Conservation (phyloP, 306 rosid genomes). For the Sesbania bispinosa region DNA sequence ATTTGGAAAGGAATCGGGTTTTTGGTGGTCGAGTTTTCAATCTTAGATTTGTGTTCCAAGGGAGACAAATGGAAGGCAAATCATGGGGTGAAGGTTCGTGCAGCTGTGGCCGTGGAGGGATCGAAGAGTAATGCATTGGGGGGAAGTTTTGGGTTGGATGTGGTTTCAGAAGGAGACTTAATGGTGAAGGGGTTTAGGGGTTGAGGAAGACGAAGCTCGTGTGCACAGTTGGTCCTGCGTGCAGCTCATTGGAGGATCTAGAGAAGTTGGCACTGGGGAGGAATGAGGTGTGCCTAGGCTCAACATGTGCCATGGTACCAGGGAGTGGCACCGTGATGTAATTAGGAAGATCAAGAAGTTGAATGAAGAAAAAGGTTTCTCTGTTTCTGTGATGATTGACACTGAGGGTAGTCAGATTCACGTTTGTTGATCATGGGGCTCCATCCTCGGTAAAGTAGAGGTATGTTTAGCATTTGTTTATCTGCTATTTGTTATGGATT, state of each 20-base stretch:
- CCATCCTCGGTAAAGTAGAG: slow-evolving; percentile 84
- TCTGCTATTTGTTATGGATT: not conserved
- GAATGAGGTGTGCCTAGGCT: slow-evolving; percentile 88
- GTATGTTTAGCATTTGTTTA: slow-evolving; percentile 23
- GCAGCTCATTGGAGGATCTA: slow-evolving; percentile 62
- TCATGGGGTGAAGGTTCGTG: slow-evolving; percentile 37
- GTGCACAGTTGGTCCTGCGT: slow-evolving; percentile 82
- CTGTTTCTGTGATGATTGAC: slow-evolving; percentile 85
- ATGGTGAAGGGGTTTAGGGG: slow-evolving; percentile 75
- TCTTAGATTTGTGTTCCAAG: slow-evolving; percentile 20
- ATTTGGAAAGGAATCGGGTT: slow-evolving; percentile 28
- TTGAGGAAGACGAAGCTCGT: slow-evolving; percentile 89
- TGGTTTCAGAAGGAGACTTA: slow-evolving; percentile 69
- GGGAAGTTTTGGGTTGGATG: slow-evolving; percentile 54
- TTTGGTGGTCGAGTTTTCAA: slow-evolving; percentile 11
- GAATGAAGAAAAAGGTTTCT: slow-evolving; percentile 63
- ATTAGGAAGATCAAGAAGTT: slow-evolving; percentile 71
- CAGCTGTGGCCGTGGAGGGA: slow-evolving; percentile 48
- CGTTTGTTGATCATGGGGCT: slow-evolving; percentile 87
- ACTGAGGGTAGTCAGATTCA: slow-evolving; percentile 89
- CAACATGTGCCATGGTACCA: slow-evolving; percentile 84
- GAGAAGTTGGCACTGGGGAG: slow-evolving; percentile 80
- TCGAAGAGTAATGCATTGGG: slow-evolving; percentile 36
- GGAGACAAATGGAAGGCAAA: slow-evolving; percentile 38
- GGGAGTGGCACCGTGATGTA: slow-evolving; percentile 76